Percentiles rank a stretch among this genome's conserved stretches.
Conservation (phyloP, 306 rosid species). For the Citrullus mucosospermus region DNA sequence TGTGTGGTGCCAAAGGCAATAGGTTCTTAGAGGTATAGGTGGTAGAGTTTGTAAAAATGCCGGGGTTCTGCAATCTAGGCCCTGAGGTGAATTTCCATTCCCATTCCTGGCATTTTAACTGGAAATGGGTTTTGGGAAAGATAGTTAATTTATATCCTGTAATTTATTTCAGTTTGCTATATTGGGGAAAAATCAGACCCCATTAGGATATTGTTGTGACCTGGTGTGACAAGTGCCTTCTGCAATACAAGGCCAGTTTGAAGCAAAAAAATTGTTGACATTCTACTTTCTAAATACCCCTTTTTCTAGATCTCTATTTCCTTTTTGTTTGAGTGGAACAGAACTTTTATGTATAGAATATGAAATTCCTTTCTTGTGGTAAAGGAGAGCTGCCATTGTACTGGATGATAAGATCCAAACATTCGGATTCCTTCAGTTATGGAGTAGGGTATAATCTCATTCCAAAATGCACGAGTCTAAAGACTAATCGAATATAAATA, state of each 20-base stretch:
- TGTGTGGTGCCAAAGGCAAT: constrained; percentile 49
- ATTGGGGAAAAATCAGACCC: constrained; percentile 38
- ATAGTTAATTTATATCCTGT: constrained; percentile 19
- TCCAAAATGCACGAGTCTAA: background rate
- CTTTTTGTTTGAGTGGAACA: constrained; percentile 1
- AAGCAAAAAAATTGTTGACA: background rate
- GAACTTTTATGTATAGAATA: background rate
- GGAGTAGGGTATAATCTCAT: constrained; percentile 3
- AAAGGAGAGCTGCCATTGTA: background rate
- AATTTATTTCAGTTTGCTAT: constrained; percentile 24
- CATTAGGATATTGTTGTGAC: constrained; percentile 41
- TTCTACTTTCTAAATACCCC: background rate
- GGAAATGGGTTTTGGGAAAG: constrained; percentile 46
- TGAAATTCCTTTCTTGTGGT: constrained; percentile 2
- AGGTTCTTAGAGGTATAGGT: constrained; percentile 20
- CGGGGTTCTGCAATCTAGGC: constrained; percentile 47
- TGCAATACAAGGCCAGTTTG: constrained; percentile 7
- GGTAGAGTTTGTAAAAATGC: constrained; percentile 31
- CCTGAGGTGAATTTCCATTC: constrained; percentile 31
- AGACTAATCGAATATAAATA: background rate
- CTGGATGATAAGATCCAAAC: background rate
- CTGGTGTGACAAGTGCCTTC: constrained; percentile 33
- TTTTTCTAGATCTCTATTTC: background rate
- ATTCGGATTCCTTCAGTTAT: background rate
- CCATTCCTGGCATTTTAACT: constrained; percentile 52